phyloP scores from a whole-genome alignment of 2,329 filamentous ascomycete species.

The Pseudonectria buxi region DNA sequence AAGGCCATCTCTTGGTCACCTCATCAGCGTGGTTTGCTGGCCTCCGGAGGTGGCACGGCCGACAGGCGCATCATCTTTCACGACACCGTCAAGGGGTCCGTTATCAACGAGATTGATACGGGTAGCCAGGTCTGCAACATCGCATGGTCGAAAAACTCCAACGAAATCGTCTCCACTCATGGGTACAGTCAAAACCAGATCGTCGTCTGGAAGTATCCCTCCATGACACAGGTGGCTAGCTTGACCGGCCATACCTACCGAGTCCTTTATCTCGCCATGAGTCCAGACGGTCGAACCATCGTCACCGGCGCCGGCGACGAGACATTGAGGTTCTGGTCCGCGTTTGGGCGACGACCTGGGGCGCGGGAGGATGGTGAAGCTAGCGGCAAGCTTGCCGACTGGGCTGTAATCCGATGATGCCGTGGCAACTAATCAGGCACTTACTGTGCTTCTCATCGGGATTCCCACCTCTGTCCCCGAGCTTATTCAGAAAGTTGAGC shows the following conservation, averaged over 20 bases:
- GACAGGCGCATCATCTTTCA: constrained; percentile 97
- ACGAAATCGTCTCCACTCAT: constrained; percentile 94
- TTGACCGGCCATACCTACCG: constrained; percentile 95
- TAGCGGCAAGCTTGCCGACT: constrained; percentile 61
- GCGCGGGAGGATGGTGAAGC: constrained; percentile 61
- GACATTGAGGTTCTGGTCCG: constrained; percentile 93
- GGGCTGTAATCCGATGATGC: constrained; percentile 68
- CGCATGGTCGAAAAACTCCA: constrained; percentile 94
- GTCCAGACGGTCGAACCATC: constrained; percentile 85
- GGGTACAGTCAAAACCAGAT: constrained; percentile 98
- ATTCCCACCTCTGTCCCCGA: too few relatives aligned
- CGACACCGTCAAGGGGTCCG: constrained; percentile 79
- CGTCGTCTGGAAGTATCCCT: constrained; percentile 98
- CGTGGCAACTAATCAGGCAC: not conserved
- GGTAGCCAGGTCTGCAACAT: constrained; percentile 98
- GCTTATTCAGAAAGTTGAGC: too few relatives aligned
- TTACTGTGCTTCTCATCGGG: too few relatives aligned
- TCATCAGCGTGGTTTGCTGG: constrained; percentile 88
- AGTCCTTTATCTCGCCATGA: constrained; percentile 95
- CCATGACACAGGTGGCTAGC: constrained; percentile 93
- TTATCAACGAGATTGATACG: constrained; percentile 86
- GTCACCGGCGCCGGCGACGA: constrained; percentile 96
- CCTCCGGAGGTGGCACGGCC: constrained; percentile 90
- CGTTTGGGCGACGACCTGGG: constrained; percentile 78
- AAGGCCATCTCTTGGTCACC: constrained; percentile 98